Base-by-base conservation (phyloP, 176 grass and related monocot genomes). In the Lolium perenne region DNA sequence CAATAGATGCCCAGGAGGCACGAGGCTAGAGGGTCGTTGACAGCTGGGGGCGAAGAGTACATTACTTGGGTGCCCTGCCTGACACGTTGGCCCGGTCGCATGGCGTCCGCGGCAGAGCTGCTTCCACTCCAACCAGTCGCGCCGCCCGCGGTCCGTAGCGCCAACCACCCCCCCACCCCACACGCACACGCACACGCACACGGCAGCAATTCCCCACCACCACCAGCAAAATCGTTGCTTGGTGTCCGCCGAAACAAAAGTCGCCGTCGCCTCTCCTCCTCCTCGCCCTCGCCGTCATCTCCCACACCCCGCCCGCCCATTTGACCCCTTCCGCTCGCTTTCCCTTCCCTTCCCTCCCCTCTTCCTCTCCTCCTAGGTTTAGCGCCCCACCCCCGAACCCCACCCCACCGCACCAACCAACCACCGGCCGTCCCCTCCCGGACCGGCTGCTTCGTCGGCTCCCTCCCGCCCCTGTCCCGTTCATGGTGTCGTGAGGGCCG, bases 201-300 rank as follows among this genome's bases (percentile, higher is more conserved):
- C 83, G 78, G 35, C 79, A 87, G 38, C 26, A 32, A 82, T 11
- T 25, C 84, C 88, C 88, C 62, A 64, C 68, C 17, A 38, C 83
- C 61, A 64, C 69, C 18, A 40, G 16, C 78, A 43, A 57, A 59
- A 77, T 38, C 75, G 70, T 71, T 45, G 76, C 76, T 89, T 89
- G 67, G 68, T 70, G 82, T 89, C 68, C 20, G 76, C 82, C 82
- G 69, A 89, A 82, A 71, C 71, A 78, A 56, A 87, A 90, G 80
- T 83, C 84, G 80, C 88, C 73, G 83, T 90, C 63, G 41, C 70
- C 76, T 35, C 32, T 35, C 32, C 32, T 80, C 64, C 41, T 43
- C 41, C 32, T 80, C 64, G 18, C 40, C 41, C 5, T 43, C 41
- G 41, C 41, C 41, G 41, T 43, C 41, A 43, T 43, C 41, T 43